Base-by-base conservation (phyloP, 2,329 filamentous ascomycete genomes). In the Penicillium nordicum region DNA sequence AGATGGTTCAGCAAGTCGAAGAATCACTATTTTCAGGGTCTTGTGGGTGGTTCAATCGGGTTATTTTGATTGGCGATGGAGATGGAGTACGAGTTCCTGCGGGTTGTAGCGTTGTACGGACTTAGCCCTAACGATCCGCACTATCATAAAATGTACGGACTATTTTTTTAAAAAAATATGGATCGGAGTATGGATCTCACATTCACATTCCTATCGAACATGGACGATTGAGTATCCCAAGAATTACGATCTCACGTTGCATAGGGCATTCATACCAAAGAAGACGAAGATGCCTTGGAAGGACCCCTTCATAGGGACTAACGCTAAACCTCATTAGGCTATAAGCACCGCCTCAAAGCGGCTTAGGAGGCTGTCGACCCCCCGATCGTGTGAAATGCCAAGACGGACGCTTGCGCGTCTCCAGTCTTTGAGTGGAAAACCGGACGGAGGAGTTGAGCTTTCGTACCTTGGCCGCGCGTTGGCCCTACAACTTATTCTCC, bases 321-420 rank as follows among this genome's bases (percentile, higher is more conserved):
- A 49, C 36, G 21, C 50, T 49, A 37, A 43, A 40, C 48, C 43
- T 3, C 4, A 48, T 49, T 42, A 12, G 41, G 40, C 12, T 42
- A 55, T 48, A 42, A 50, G 54, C 41, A 41, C 23, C 18, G 12
- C 53, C 52, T 49, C 46, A 66, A 61, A 61, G 12, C 5, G 56
- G 67, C 49, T 52, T 70, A 70, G 65, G 2, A 57, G 56, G 60
- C 63, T 65, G 67, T 70, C 63, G 68, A 66, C 63, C 67, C 63
- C 67, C 67, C 64, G 64, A 70, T 71, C 68, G 61, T 58, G 60
- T 57, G 36, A 59, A 53, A 50, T 64, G 70, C 70, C 71, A 73
- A 73, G 71, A 69, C 67, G 69, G 67, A 69, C 64, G 70, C 70
- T 73, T 73, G 71, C 71, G 71, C 70, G 71, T 72, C 70, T 72